Base-by-base conservation (phyloP, 257 asterid species). In the Oldenlandia corymbosa region DNA sequence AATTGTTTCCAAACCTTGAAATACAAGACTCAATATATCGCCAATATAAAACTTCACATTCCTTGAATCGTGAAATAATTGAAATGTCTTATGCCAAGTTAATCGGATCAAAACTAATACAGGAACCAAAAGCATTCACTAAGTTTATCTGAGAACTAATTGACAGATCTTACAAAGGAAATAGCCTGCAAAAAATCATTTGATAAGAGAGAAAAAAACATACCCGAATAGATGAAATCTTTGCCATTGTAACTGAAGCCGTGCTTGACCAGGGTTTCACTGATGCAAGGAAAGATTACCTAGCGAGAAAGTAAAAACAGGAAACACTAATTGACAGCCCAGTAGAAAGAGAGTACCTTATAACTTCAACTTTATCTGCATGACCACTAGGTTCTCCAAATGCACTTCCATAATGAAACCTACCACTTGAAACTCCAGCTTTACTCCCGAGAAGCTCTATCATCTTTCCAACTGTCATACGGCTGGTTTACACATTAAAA, bases 381-480 rank as follows among this genome's bases (percentile, higher is more conserved):
- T 92, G 97, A 48, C 99, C 99, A 84, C 95, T 85, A 65, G 90
- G 95, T 75, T 92, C 99, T 42, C 99, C 99, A 52, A 92, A 92
- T 71, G 99, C 99, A 77, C 96, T 89, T 45, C 99, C 99, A 60
- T 92, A 92, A 73, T 92, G 99, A 77, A 83, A 92, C 78, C 87
- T 87, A 73, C 99, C 99, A 78, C 91, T 76, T 58, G 96, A 85
- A 83, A 89, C 95, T 71, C 97, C 99, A 81, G 97, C 97, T 81
- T 92, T 92, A 85, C 99, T 47, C 52, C 99, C 99, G 47, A 87
- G 90, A 74, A 92, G 95, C 76, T 92, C 99, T 60, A 92, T 84
- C 97, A 92, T 89, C 80, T 92, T 92, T 56, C 99, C 99, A 18
- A 92, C 97, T 30, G 99, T 92, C 99, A 92, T 92, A 64, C 97